Evolutionary conservation across 768 basidiomycete genomes (phyloP).

Genomic region (Podaxis mareebaensis): DNA sequence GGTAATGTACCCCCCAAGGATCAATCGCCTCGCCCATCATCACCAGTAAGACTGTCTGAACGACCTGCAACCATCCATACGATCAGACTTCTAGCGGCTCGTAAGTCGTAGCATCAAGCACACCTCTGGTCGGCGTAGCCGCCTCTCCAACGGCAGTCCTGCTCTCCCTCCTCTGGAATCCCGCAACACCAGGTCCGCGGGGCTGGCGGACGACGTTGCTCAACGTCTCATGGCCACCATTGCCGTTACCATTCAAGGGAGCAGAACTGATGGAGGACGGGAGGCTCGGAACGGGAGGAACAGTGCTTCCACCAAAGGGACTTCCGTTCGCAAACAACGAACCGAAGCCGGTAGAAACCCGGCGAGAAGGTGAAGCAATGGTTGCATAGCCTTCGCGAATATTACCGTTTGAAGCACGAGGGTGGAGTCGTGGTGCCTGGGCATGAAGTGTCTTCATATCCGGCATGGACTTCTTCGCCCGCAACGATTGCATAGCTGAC

Average conservation of each 20-base stretch:
- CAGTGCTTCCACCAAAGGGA: constrained; percentile 42
- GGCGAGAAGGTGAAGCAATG: constrained; percentile 79
- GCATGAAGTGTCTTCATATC: constrained; percentile 89
- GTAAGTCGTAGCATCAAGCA: constrained; percentile 82
- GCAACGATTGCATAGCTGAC: constrained; percentile 56
- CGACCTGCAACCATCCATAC: constrained; percentile 34
- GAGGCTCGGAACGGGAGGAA: constrained; percentile 82
- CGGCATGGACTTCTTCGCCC: constrained; percentile 98
- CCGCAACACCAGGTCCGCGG: constrained; percentile 75
- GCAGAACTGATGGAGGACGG: constrained; percentile 56
- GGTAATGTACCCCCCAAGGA: constrained; percentile 16
- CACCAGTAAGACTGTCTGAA: constrained; percentile 46
- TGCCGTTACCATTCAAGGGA: constrained; percentile 45
- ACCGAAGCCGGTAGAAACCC: constrained; percentile 69
- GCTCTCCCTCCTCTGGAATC: constrained; percentile 73
- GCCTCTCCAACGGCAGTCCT: constrained; percentile 47
- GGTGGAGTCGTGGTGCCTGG: constrained; percentile 74
- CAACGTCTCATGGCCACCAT: constrained; percentile 34
- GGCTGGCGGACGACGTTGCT: constrained; percentile 79
- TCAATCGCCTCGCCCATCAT: constrained; percentile 43
- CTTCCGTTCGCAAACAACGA: constrained; percentile 65
- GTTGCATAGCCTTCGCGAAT: constrained; percentile 87
- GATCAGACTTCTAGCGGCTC: constrained; percentile 83
- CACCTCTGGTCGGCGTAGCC: constrained; percentile 52
- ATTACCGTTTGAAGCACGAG: constrained; percentile 85